Evolutionary conservation across 2,329 filamentous ascomycete species (phyloP).

Genomic region (Pseudogymnoascus pannorum): DNA sequence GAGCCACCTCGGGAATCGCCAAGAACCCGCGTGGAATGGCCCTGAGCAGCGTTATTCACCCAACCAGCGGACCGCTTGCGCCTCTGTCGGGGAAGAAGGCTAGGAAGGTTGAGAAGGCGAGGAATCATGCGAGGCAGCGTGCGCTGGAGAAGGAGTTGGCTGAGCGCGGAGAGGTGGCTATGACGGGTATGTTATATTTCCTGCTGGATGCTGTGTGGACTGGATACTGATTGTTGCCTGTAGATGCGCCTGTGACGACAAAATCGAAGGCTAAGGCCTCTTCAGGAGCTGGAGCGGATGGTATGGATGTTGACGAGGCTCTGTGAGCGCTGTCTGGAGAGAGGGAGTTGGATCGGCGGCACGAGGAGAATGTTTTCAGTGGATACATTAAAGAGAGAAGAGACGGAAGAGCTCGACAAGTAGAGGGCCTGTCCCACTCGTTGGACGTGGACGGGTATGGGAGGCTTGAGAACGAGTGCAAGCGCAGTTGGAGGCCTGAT

Average conservation of each 20-base stretch:
- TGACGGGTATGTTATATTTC: conserved; percentile 24
- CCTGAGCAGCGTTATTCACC: conserved; percentile 24
- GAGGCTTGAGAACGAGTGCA: background rate
- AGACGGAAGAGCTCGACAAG: background rate
- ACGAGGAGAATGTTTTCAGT: background rate
- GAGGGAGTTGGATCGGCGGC: background rate
- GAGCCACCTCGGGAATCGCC: conserved; percentile 21
- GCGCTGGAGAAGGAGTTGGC: conserved; percentile 28
- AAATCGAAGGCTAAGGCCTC: background rate
- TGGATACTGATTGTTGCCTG: background rate
- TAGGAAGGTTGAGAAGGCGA: conserved; percentile 27
- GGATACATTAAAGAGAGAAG: background rate
- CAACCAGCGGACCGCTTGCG: conserved; percentile 27
- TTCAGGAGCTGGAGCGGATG: background rate
- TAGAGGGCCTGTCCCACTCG: background rate
- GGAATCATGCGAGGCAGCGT: conserved; percentile 26
- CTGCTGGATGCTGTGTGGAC: background rate
- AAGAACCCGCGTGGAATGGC: conserved; percentile 28
- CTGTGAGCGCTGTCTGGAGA: background rate
- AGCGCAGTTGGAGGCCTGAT: background rate
- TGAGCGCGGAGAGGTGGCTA: conserved; percentile 26
- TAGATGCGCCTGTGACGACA: conserved; percentile 8
- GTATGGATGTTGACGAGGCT: conserved; percentile 1
- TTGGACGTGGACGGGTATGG: background rate
- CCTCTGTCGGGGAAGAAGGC: conserved; percentile 29